A percentile compares a stretch with the other conserved stretches of the same genome.
Conservation (phyloP, 257 asterid species). For the Gentiana macrophylla region DNA sequence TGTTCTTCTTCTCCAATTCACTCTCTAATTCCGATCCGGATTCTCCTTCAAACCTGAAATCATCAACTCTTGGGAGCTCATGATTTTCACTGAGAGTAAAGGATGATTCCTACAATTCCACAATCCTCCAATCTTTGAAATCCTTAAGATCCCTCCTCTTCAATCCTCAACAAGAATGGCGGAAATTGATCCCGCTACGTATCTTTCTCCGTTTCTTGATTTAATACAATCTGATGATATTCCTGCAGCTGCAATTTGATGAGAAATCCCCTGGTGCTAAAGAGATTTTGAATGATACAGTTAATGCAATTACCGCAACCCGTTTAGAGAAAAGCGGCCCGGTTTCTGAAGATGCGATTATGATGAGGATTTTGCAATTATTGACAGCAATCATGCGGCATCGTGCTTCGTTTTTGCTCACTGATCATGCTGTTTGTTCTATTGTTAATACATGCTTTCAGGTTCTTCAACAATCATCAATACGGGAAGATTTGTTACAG, state of each 20-base stretch:
- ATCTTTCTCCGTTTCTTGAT: slow-evolving; percentile 70
- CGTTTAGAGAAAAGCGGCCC: slow-evolving; percentile 68
- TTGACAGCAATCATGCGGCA: slow-evolving; percentile 64
- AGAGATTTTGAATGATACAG: slow-evolving; percentile 47
- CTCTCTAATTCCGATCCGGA: no score
- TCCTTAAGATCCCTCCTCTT: slow-evolving; percentile 60
- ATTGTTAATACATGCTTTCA: slow-evolving; percentile 84
- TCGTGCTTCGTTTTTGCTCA: slow-evolving; percentile 45
- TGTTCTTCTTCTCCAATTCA: no score
- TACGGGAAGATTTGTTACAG: slow-evolving; percentile 64
- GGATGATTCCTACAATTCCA: slow-evolving; percentile 44
- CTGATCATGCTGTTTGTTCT: slow-evolving; percentile 68
- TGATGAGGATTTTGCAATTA: slow-evolving; percentile 63
- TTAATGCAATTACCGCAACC: slow-evolving; percentile 52
- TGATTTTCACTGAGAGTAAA: no score
- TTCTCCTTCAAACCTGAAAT: no score
- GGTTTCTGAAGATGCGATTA: slow-evolving; percentile 58
- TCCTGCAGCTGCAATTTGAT: slow-evolving; percentile 72
- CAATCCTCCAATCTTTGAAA: slow-evolving; percentile 49
- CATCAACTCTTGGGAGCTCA: no score
- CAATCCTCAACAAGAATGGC: slow-evolving; percentile 81
- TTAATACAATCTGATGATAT: slow-evolving; percentile 73
- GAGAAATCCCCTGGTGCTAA: slow-evolving; percentile 51
- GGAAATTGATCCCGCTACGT: slow-evolving; percentile 44
- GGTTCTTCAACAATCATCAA: slow-evolving; percentile 75